Evolutionary conservation across 2,329 filamentous ascomycete genomes (phyloP), one percentile per base, ranked within the genome.

Genomic region (Xylariaceae sp.): DNA sequence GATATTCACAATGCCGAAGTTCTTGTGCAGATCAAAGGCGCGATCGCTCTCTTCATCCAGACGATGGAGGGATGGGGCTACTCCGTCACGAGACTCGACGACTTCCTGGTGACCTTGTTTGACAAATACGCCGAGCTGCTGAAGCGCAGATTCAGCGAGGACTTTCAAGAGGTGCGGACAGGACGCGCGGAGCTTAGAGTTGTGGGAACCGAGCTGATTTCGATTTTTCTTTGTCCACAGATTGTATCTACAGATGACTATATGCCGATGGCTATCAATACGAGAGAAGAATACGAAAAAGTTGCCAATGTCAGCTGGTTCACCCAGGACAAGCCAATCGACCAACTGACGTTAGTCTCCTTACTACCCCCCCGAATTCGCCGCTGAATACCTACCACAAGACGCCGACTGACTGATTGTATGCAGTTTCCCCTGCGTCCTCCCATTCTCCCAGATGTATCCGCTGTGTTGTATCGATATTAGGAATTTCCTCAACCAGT

Each of bases 361-460:
- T n/a, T n/a, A n/a, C n/a, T n/a, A n/a, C 9, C 5, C 9, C 5
- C 34, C 30, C 9, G 23, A 6, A 15, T 24, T n/a, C 19, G 15
- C 30, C 18, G 17, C 7, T 19, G 7, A 18, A n/a, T n/a, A n/a
- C n/a, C n/a, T n/a, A n/a, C n/a, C n/a, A n/a, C n/a, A n/a, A n/a
- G 24, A 37, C 9, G n/a, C 21, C 73, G 74, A 88, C 73, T 47
- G 75, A 68, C 34, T 17, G 29, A 49, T 15, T 9, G 26, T 32
- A 43, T 15, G 13, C 9, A 89, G 85, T 9, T 95, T 95, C 59
- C 94, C 92, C 4, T 94, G 85, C 52, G 87, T 96, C n/a, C 70
- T 98, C 2, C 94, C 92, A 1, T 98, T 98, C 61, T 96, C 89
- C 9, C 89, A 97, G 55, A 98, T 98, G 92, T 98, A 98, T 59